Base-by-base conservation (phyloP, 495 filamentous ascomycete genomes). In the Chaetomium cochliodes region DNA sequence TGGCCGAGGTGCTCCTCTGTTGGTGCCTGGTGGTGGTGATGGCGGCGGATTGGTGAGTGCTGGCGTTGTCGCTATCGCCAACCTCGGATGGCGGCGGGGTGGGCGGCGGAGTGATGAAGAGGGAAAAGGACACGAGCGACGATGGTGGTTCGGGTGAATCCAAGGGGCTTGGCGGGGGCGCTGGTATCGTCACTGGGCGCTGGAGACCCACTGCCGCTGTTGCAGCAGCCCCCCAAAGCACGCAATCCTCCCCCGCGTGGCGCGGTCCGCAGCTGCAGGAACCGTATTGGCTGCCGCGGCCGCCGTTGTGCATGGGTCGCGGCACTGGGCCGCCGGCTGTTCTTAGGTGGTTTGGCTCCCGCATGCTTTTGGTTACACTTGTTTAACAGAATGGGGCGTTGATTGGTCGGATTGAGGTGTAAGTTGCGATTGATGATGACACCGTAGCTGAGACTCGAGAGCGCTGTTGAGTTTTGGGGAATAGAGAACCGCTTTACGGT, bases 241-340 rank as follows among this genome's bases (percentile, higher is more conserved):
- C 58, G 58, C 44, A 46, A 61, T 61, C 28, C 3, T 52, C 37
- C 9, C 46, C 46, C 46, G 55, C 18, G 44, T 28, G 44, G 39
- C 30, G 47, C 18, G 33, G 54, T 16, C 37, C 18, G 5, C 51
- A 33, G 39, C 50, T 56, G 60, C 52, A 50, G 18, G 23, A 30
- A 41, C 55, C 20, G 39, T 18, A 68, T 52, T 52, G 49, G 49
- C 49, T 52, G 12, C 22, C 49, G 6, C 4, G 8, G 7, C 49
- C 4, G 47, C 18, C n/a, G 8, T 11, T 50, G 8, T 50, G 46
- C 18, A 47, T 47, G 44, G 16, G 16, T 47, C 16, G 18, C 44
- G 44, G n/a, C 18, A 47, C 5, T 20, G 44, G 22, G 44, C 44
- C n/a, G 44, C 18, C 44, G 18, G 44, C 18, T 20, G 18, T 22